Evolutionary conservation across 208 protist genomes (phyloP).

Genomic region (Leishmania gerbilli): DNA sequence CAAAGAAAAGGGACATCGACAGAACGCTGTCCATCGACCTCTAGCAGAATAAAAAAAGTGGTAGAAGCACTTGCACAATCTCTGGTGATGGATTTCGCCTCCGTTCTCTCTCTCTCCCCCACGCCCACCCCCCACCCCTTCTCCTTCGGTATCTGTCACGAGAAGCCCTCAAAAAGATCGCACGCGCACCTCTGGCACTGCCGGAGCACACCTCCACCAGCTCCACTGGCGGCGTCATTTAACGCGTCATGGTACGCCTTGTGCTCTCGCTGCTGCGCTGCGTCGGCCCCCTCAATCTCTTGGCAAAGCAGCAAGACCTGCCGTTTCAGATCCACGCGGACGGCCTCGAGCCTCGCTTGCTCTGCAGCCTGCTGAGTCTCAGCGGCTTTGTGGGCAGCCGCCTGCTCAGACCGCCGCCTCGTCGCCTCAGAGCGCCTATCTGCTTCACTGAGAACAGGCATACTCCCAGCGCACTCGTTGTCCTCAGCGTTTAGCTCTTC

Average conservation of each 20-base stretch:
- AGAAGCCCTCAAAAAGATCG: constrained; percentile 1
- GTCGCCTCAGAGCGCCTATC: not conserved
- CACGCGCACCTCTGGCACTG: not conserved
- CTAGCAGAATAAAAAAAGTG: constrained; percentile 2
- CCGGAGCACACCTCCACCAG: not conserved
- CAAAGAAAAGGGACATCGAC: not conserved
- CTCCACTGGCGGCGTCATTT: constrained; percentile 22
- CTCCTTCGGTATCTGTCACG: not conserved
- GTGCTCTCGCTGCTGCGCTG: constrained; percentile 42
- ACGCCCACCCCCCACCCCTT: too few relatives aligned
- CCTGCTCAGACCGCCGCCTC: constrained; percentile 1
- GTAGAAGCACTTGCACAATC: not conserved
- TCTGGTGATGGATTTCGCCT: too few relatives aligned
- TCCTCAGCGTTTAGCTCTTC: not conserved
- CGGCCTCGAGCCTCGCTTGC: constrained; percentile 11
- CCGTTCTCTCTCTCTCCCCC: not conserved
- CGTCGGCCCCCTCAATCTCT: constrained; percentile 48
- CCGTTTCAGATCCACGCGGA: constrained; percentile 29
- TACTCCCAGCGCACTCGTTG: not conserved
- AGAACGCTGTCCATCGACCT: not conserved
- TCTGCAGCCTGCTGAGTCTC: constrained; percentile 5
- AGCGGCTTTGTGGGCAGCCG: constrained; percentile 6
- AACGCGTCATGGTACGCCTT: constrained; percentile 31
- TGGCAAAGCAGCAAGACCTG: constrained; percentile 35
- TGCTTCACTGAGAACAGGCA: not conserved